A percentile compares a stretch with the other conserved stretches of the same genome.
Conservation (phyloP, 1,284 basidiomycete genomes). For the Xerocomus minutiporus region DNA sequence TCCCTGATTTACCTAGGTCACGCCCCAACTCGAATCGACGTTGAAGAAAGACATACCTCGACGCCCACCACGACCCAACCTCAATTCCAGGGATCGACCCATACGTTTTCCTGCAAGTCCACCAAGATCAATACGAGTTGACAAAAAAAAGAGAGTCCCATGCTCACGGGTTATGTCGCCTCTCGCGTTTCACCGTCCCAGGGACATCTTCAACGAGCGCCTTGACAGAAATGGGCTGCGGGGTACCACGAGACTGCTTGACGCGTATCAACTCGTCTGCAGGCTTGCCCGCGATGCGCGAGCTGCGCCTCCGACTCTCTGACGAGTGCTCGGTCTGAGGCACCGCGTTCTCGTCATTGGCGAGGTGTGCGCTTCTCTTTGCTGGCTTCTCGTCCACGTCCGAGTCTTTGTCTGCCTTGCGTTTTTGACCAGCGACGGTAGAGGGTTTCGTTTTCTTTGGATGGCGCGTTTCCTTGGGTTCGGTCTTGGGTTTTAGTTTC, state of each 20-base stretch:
- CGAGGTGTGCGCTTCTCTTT: conserved; percentile 31
- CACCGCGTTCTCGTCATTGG: conserved; percentile 25
- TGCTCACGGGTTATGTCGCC: conserved; percentile 62
- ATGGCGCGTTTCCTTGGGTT: conserved; percentile 42
- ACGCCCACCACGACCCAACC: conserved; percentile 80
- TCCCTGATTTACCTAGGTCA: conserved; percentile 34
- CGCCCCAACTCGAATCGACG: not conserved
- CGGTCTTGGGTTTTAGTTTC: conserved; percentile 37
- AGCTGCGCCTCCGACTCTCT: conserved; percentile 51
- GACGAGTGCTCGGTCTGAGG: conserved; percentile 1
- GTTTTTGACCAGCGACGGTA: conserved; percentile 2
- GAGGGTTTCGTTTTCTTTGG: conserved; percentile 8
- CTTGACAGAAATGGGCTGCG: conserved; percentile 36
- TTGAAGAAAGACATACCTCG: conserved; percentile 34
- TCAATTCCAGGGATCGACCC: conserved; percentile 64
- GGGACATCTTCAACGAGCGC: conserved; percentile 30
- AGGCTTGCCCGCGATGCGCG: conserved; percentile 56
- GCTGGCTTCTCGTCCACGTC: conserved; percentile 12
- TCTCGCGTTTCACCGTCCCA: conserved; percentile 37
- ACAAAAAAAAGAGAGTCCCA: not conserved
- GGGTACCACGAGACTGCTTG: conserved; percentile 31
- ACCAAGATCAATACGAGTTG: not conserved
- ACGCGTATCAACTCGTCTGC: conserved; percentile 44
- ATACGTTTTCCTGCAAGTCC: conserved; percentile 24
- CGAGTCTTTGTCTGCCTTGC: conserved; percentile 16